Percentiles rank a stretch among this genome's conserved stretches.
phyloP scores from a whole-genome alignment of 1,284 basidiomycete species.

The Ceratobasidium sp. region DNA sequence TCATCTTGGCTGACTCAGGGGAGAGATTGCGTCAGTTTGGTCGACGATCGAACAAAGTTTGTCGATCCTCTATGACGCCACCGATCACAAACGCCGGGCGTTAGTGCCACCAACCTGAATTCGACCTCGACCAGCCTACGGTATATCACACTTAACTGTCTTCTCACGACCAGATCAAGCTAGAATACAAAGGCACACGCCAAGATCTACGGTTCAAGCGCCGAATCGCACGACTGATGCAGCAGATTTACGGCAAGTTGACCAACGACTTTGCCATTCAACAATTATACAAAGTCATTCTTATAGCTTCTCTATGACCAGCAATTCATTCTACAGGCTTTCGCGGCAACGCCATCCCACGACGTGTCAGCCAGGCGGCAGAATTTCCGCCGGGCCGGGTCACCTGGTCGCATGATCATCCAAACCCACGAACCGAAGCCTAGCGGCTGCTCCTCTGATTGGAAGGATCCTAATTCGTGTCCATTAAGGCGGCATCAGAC shows the following conservation, averaged over 20 bases:
- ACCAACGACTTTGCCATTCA: too few species aligned
- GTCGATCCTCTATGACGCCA: conserved; percentile 8
- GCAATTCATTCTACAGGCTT: too few species aligned
- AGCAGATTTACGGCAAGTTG: too few species aligned
- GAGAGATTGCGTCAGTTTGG: not conserved
- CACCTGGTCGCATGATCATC: not conserved
- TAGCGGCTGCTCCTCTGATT: not conserved
- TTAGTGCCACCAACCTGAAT: too few species aligned
- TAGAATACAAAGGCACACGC: too few species aligned
- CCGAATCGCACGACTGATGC: too few species aligned
- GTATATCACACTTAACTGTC: too few species aligned
- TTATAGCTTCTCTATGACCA: too few species aligned
- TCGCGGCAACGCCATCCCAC: too few species aligned
- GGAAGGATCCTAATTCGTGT: not conserved
- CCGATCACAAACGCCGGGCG: not conserved
- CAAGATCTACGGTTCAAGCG: too few species aligned
- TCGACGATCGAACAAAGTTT: not conserved
- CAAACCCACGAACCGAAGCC: not conserved
- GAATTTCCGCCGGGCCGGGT: conserved; percentile 2
- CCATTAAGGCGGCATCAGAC: not conserved
- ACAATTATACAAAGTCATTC: too few species aligned
- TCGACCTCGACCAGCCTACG: not conserved
- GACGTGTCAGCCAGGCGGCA: not conserved
- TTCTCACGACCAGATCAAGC: too few species aligned
- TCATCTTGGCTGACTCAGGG: not conserved